phyloP scores from a whole-genome alignment of 2,329 filamentous ascomycete species.

The Aspergillus fischeri region DNA sequence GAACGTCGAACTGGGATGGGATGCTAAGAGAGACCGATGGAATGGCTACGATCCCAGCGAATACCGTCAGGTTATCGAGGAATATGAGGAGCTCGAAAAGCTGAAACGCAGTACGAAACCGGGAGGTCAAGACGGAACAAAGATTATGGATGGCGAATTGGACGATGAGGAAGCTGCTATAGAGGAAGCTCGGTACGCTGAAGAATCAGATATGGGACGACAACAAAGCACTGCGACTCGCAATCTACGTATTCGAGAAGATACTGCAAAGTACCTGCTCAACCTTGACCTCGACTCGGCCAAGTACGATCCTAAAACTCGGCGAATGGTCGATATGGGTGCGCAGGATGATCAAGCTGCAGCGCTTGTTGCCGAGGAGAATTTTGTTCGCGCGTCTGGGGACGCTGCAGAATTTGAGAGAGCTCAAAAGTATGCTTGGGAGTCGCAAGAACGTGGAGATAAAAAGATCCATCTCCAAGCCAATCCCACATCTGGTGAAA shows the following conservation, averaged over 20 bases:
- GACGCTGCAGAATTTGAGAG: slow-evolving; percentile 90
- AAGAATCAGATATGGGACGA: slow-evolving; percentile 94
- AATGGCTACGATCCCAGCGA: slow-evolving; percentile 93
- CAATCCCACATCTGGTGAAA: slow-evolving; percentile 89
- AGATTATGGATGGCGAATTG: slow-evolving; percentile 43
- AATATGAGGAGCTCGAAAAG: slow-evolving; percentile 81
- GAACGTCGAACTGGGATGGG: slow-evolving; percentile 85
- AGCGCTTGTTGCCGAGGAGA: slow-evolving; percentile 83
- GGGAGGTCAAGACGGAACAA: slow-evolving; percentile 48
- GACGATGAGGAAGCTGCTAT: slow-evolving; percentile 49
- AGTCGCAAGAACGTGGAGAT: slow-evolving; percentile 78
- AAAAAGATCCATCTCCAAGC: slow-evolving; percentile 87
- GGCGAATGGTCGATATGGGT: slow-evolving; percentile 82
- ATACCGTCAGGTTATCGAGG: slow-evolving; percentile 80
- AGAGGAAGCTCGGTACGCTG: slow-evolving; percentile 68
- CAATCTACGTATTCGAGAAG: slow-evolving; percentile 87
- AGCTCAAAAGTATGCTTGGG: slow-evolving; percentile 90
- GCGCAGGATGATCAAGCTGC: slow-evolving; percentile 76
- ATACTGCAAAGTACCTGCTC: slow-evolving; percentile 93
- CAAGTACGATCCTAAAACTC: slow-evolving; percentile 95
- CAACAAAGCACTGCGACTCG: slow-evolving; percentile 87
- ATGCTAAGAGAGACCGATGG: slow-evolving; percentile 96
- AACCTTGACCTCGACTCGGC: slow-evolving; percentile 95
- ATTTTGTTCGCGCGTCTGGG: slow-evolving; percentile 81
- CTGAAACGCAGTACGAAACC: slow-evolving; percentile 57